These are phyloP conservation scores for Saxophila tyrrhenica DNA, from an alignment of 495 filamentous ascomycete genomes.

Conservation along the genomic window DNA sequence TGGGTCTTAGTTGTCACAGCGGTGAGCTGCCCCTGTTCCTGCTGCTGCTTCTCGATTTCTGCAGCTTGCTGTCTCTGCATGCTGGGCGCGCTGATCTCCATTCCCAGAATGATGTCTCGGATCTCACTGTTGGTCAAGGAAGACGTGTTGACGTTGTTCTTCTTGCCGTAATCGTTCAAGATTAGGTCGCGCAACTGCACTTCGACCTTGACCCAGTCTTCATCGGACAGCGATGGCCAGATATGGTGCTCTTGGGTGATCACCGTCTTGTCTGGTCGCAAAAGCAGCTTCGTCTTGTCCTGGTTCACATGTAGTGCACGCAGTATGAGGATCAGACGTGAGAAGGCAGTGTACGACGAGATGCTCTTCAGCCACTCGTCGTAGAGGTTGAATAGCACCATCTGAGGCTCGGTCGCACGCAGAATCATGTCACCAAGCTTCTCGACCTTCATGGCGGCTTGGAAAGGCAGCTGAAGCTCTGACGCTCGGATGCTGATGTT, in stretches of 20 bases:
- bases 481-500: slow-evolving; percentile 99
- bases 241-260: slow-evolving; percentile 99
- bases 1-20: slow-evolving; percentile 97
- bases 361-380: slow-evolving; percentile 99
- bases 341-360: slow-evolving; percentile 98
- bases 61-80: slow-evolving; percentile 98
- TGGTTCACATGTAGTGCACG: slow-evolving; percentile 94
- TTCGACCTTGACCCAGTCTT: slow-evolving; percentile 99
- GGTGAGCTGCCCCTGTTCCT: slow-evolving; percentile 91
- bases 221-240: slow-evolving; percentile 89
- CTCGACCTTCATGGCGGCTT: slow-evolving; percentile 99
- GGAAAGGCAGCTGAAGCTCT: slow-evolving; percentile 95
- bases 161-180: slow-evolving; percentile 97
- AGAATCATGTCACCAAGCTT: slow-evolving; percentile 99
- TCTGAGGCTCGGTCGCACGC: slow-evolving; percentile 93
- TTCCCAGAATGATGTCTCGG: slow-evolving; percentile 96
- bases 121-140: slow-evolving; percentile 95
- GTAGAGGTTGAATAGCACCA: slow-evolving; percentile 99
- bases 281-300: slow-evolving; percentile 94
- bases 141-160: slow-evolving; percentile 98
- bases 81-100: slow-evolving; percentile 97
- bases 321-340: slow-evolving; percentile 86
- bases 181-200: slow-evolving; percentile 91
- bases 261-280: slow-evolving; percentile 96
- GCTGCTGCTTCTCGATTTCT: slow-evolving; percentile 97